Conservation (phyloP, 1,284 basidiomycete species). For the Sphagnurus paluster region DNA sequence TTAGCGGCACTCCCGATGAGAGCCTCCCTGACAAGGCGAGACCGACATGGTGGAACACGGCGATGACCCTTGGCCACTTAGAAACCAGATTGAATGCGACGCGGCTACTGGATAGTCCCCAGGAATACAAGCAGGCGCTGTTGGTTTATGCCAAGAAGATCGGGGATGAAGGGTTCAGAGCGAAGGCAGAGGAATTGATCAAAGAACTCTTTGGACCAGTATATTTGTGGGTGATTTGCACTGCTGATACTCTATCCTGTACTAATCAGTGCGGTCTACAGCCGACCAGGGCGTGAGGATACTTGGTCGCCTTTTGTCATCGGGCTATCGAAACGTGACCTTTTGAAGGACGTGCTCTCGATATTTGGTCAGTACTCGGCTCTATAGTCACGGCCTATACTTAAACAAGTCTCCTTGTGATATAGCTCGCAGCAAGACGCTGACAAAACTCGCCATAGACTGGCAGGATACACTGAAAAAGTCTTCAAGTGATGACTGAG, state of each 20-base stretch:
- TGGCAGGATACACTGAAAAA: constrained; percentile 79
- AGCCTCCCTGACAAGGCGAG: constrained; percentile 40
- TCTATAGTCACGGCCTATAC: no score
- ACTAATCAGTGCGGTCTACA: constrained; percentile 29
- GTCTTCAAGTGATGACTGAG: constrained; percentile 48
- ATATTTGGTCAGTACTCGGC: constrained; percentile 73
- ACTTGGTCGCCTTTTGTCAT: constrained; percentile 67
- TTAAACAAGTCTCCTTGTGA: background rate
- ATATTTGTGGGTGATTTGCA: constrained; percentile 57
- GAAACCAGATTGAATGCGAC: constrained; percentile 80
- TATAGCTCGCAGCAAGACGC: constrained; percentile 68
- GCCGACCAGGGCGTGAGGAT: constrained; percentile 68
- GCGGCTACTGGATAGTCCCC: constrained; percentile 71
- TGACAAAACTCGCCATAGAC: constrained; percentile 70
- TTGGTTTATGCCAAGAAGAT: constrained; percentile 78
- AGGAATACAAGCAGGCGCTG: constrained; percentile 79
- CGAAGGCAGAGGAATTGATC: constrained; percentile 85
- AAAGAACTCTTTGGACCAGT: constrained; percentile 86
- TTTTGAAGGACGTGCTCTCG: constrained; percentile 76
- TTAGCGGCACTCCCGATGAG: constrained; percentile 44
- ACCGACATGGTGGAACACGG: constrained; percentile 77
- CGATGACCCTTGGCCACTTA: constrained; percentile 80
- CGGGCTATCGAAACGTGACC: constrained; percentile 74
- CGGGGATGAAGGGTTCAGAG: constrained; percentile 83
- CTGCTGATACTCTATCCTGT: background rate